Conservation (phyloP, 2,329 filamentous ascomycete species). For the Aspergillus sergii region DNA sequence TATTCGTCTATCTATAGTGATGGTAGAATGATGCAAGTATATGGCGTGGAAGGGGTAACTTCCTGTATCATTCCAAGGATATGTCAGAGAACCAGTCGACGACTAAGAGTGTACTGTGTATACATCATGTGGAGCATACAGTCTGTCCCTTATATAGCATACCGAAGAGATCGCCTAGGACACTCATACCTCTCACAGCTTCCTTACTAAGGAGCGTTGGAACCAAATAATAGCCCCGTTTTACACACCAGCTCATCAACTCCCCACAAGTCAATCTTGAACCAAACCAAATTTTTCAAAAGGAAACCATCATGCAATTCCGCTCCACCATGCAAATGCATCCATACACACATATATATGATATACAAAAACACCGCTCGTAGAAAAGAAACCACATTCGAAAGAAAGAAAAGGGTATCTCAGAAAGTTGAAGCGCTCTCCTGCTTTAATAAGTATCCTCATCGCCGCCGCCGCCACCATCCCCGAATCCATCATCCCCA, state of each 20-base stretch:
- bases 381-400: background rate
- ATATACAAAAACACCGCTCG: background rate
- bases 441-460: slow-evolving; percentile 43
- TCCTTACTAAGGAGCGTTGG: too few species aligned
- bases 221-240: too few species aligned
- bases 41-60: background rate
- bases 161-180: too few species aligned
- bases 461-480: slow-evolving; percentile 56
- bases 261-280: too few species aligned
- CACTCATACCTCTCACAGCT: too few species aligned
- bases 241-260: too few species aligned
- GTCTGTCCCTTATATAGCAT: too few species aligned
- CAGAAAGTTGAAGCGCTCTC: slow-evolving; percentile 15
- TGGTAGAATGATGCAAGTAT: background rate
- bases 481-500: slow-evolving; percentile 59
- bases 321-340: background rate
- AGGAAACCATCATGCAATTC: background rate
- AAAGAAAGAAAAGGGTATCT: slow-evolving; percentile 35
- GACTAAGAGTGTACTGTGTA: too few species aligned
- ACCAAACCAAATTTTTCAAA: too few species aligned
- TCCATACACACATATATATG: background rate
- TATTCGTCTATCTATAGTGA: too few species aligned
- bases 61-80: background rate
- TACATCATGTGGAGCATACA: too few species aligned
- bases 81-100: too few species aligned